Evolutionary conservation across 176 grass and related monocot species (phyloP), one percentile per base, ranked within the genome.

Genomic region (Oryza punctata): DNA sequence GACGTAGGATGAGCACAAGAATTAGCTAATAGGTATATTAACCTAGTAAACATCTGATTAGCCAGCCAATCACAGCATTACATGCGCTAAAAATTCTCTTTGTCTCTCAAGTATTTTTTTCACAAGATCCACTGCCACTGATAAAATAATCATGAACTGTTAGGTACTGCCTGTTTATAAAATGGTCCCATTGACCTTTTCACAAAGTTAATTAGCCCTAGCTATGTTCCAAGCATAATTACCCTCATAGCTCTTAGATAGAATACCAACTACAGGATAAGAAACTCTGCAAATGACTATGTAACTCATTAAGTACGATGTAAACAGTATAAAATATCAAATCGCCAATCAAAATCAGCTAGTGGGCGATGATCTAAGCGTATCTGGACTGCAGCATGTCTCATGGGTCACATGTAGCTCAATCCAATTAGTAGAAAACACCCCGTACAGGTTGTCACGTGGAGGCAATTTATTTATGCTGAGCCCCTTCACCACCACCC

Each of bases 381-480:
- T 82, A 90, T 86, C 88, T 23, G 60, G 84, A 86, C 72, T 78
- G 79, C 84, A 89, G 90, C 87, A 79, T 80, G 84, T 88, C 84
- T 92, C 84, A 81, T 76, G 66, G 71, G 60, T 76, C 90, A 89
- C 80, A 89, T 89, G 84, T 86, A 81, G 54, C 80, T 84, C 49
- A 79, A 89, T 92, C 84, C 77, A 89, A 84, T 89, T 64, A 86
- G 81, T 66, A 72, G 83, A 78, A 66, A 70, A 15, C 49, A 43
- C 43, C 79, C 32, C 75, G 41, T 67, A 88, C 86, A 84, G 69
- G 54, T 84, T 88, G 80, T 84, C 90, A 92, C 85, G 80, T 89
- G 90, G 65, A 79, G 37, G 46, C 0, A 15, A 10, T 81, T 77
- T 80, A 28, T 89, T 84, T 92, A 89, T 89, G 70, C 16, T 67